Evolutionary conservation across 2,329 filamentous ascomycete genomes (phyloP).

Genomic region (Curvularia lunata): DNA sequence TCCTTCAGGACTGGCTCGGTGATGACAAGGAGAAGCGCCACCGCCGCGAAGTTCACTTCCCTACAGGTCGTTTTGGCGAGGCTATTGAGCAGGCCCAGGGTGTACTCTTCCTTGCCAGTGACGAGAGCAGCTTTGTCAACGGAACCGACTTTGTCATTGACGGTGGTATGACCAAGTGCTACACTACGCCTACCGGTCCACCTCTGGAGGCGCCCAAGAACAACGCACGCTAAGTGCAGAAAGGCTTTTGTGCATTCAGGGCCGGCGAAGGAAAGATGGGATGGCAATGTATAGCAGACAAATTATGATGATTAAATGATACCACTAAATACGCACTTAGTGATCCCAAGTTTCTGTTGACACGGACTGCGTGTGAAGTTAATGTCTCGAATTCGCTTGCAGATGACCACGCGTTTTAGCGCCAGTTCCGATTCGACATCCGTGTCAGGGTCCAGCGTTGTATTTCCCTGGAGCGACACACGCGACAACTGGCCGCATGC

Average conservation of each 20-base stretch:
- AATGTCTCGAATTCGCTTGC: conserved; percentile 11
- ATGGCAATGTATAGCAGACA: background rate
- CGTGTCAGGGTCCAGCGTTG: conserved; percentile 13
- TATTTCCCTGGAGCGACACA: conserved; percentile 9
- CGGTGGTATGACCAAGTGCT: conserved; percentile 92
- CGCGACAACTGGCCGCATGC: conserved; percentile 10
- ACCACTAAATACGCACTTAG: background rate
- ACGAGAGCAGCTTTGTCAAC: conserved; percentile 89
- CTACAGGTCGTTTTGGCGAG: conserved; percentile 85
- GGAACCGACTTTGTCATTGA: conserved; percentile 94
- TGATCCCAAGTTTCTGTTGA: background rate
- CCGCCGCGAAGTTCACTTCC: conserved; percentile 88
- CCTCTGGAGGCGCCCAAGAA: conserved; percentile 61
- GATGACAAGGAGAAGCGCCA: conserved; percentile 82
- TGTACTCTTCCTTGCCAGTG: conserved; percentile 84
- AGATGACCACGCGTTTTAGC: conserved; percentile 28
- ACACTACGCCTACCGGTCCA: conserved; percentile 69
- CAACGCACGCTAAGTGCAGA: conserved; percentile 39
- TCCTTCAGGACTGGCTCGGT: conserved; percentile 92
- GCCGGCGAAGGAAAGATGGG: background rate
- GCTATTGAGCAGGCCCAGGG: conserved; percentile 93
- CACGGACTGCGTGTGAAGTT: conserved; percentile 2
- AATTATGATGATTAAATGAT: conserved; percentile 3
- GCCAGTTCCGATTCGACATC: conserved; percentile 3
- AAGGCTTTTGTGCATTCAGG: background rate